These are phyloP conservation scores for Microcyclosporella mali DNA, from an alignment of 2,329 filamentous ascomycete genomes.

Conservation along the genomic window DNA sequence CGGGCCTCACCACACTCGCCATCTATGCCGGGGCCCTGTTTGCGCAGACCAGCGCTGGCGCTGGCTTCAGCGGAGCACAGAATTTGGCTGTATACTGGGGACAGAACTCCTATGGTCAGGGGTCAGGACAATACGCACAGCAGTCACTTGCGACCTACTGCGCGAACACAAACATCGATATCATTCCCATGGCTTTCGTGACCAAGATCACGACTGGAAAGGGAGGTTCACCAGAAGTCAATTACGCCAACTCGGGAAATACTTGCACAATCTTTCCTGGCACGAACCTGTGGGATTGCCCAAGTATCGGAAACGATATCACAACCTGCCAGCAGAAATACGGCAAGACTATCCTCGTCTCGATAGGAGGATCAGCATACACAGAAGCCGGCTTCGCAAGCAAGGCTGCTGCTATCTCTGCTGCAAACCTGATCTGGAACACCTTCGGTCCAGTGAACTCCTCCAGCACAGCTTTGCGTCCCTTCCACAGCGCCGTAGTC, in stretches of 20 bases:
- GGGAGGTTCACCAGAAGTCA: constrained; percentile 47
- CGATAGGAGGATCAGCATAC: constrained; percentile 65
- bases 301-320: constrained; percentile 54
- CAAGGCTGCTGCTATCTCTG: constrained; percentile 45
- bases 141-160: constrained; percentile 55
- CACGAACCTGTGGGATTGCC: constrained; percentile 55
- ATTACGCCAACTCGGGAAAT: constrained; percentile 61
- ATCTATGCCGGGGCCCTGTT: not conserved
- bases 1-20: not conserved
- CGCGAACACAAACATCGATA: constrained; percentile 46
- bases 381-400: constrained; percentile 60
- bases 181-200: constrained; percentile 61
- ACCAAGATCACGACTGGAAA: constrained; percentile 46
- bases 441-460: constrained; percentile 56
- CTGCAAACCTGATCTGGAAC: constrained; percentile 61
- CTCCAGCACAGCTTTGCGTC: constrained; percentile 44
- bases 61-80: constrained; percentile 5
- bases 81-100: constrained; percentile 14
- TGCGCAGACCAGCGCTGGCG: not conserved
- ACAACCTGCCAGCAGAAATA: constrained; percentile 54
- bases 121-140: constrained; percentile 44
- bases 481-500: constrained; percentile 59
- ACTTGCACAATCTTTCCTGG: constrained; percentile 55
- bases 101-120: constrained; percentile 55
- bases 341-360: constrained; percentile 66